A percentile compares a stretch with the other conserved stretches of the same genome.
Evolutionary conservation across 2,329 filamentous ascomycete genomes (phyloP).

Genomic region (Camptophora hylomeconis): DNA sequence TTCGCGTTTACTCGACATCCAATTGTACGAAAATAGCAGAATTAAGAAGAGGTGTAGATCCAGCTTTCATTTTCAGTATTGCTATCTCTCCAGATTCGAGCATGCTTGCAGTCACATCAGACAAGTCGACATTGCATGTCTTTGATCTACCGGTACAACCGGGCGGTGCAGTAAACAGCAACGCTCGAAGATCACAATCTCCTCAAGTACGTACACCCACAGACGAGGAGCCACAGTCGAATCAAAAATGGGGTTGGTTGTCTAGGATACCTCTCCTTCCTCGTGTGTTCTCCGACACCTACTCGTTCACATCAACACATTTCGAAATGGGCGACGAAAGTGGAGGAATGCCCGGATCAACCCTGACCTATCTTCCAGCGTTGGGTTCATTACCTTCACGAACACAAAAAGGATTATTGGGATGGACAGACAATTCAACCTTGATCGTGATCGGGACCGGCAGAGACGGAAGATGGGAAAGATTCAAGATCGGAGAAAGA

Average conservation of each 20-base stretch:
- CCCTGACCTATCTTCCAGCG: constrained; percentile 30
- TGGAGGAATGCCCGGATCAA: constrained; percentile 18
- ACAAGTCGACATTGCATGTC: constrained; percentile 90
- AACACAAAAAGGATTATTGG: constrained; percentile 70
- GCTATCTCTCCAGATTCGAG: constrained; percentile 72
- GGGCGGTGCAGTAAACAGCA: constrained; percentile 26
- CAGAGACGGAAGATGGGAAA: constrained; percentile 74
- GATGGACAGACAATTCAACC: constrained; percentile 65
- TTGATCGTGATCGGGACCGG: constrained; percentile 69
- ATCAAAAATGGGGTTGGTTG: constrained; percentile 71
- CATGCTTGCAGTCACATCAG: constrained; percentile 80
- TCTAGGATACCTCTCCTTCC: constrained; percentile 76
- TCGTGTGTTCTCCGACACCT: constrained; percentile 75
- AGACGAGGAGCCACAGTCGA: constrained; percentile 26
- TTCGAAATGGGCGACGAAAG: constrained; percentile 76
- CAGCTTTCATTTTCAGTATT: constrained; percentile 73
- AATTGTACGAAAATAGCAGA: constrained; percentile 74
- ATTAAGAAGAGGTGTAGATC: constrained; percentile 77
- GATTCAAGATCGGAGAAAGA: constrained; percentile 58
- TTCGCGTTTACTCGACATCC: constrained; percentile 70
- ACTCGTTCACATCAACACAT: constrained; percentile 66
- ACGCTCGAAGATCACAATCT: constrained; percentile 19
- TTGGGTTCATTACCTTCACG: constrained; percentile 41
- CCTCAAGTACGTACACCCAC: constrained; percentile 16
- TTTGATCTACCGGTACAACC: constrained; percentile 57